Conservation (phyloP, 108 stramenopile genomes). For the Nitzschia palea region DNA sequence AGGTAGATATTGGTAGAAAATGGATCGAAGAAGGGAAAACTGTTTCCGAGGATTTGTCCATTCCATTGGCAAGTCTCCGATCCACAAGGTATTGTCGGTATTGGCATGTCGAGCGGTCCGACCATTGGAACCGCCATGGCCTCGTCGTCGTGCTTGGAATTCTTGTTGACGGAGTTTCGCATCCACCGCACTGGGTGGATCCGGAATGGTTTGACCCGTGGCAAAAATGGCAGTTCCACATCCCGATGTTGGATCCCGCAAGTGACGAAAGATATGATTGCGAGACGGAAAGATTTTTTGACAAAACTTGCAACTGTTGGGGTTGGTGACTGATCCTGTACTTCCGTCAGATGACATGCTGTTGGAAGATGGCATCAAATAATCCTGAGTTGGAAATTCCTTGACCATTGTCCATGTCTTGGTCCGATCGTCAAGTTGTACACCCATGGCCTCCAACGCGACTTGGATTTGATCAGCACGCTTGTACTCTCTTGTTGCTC, state of each 20-base stretch:
- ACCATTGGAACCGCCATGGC: background rate
- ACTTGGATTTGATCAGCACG: slow-evolving; percentile 4
- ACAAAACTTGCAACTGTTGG: background rate
- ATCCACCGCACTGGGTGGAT: background rate
- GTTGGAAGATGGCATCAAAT: background rate
- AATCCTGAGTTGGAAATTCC: background rate
- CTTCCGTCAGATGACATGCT: background rate
- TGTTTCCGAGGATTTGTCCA: slow-evolving; percentile 17
- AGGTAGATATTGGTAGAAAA: slow-evolving; percentile 10
- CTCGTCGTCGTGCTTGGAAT: background rate
- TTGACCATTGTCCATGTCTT: slow-evolving; percentile 19
- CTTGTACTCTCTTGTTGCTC: slow-evolving; percentile 4
- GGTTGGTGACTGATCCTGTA: background rate
- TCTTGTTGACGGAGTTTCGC: background rate
- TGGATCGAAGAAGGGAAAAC: slow-evolving; percentile 13
- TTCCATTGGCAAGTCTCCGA: slow-evolving; percentile 22
- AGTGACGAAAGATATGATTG: slow-evolving; percentile 6
- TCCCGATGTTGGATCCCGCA: slow-evolving; percentile 2
- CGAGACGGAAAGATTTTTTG: slow-evolving; percentile 14
- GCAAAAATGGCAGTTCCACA: slow-evolving; percentile 10
- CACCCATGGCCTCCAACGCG: slow-evolving; percentile 23
- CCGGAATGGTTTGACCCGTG: slow-evolving; percentile 1
- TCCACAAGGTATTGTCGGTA: slow-evolving; percentile 7
- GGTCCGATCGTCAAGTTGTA: slow-evolving; percentile 11
- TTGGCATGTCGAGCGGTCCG: slow-evolving; percentile 6